phyloP scores from a whole-genome alignment of 352 stramenopile genomes.

The Bremia lactucae region DNA sequence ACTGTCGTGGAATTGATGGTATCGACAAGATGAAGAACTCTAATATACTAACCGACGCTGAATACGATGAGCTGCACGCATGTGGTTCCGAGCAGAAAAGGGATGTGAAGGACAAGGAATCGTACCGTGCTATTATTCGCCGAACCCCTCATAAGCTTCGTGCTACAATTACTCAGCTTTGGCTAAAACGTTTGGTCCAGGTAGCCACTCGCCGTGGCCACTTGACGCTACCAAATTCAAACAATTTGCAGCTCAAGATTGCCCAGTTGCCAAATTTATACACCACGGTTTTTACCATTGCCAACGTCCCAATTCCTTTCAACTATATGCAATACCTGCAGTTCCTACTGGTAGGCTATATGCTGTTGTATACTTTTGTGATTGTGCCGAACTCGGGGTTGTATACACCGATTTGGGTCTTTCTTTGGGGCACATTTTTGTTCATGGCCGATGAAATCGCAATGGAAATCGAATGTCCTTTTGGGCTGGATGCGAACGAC shows the following conservation, averaged over 20 bases:
- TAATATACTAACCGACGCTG: conserved; percentile 41
- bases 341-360: conserved; percentile 55
- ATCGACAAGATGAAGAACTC: conserved; percentile 56
- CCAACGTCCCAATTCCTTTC: conserved; percentile 78
- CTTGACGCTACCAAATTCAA: conserved; percentile 43
- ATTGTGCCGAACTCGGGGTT: conserved; percentile 62
- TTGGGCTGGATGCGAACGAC: conserved; percentile 70
- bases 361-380: conserved; percentile 79
- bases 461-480: conserved; percentile 78
- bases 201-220: conserved; percentile 49
- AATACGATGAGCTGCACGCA: conserved; percentile 63
- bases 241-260: conserved; percentile 53
- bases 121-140: conserved; percentile 43
- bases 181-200: conserved; percentile 67
- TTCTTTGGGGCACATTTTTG: conserved; percentile 69
- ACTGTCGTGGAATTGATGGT: conserved; percentile 53
- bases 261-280: conserved; percentile 58
- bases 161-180: conserved; percentile 68
- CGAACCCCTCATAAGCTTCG: conserved; percentile 61
- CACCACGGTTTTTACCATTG: conserved; percentile 77
- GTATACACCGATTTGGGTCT: conserved; percentile 73
- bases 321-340: conserved; percentile 82
- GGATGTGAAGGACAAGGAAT: conserved; percentile 23
- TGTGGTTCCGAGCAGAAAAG: conserved; percentile 51
- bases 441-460: conserved; percentile 77